Evolutionary conservation across 2,329 filamentous ascomycete genomes (phyloP).

Genomic region (Rhynchosporium graminicola): DNA sequence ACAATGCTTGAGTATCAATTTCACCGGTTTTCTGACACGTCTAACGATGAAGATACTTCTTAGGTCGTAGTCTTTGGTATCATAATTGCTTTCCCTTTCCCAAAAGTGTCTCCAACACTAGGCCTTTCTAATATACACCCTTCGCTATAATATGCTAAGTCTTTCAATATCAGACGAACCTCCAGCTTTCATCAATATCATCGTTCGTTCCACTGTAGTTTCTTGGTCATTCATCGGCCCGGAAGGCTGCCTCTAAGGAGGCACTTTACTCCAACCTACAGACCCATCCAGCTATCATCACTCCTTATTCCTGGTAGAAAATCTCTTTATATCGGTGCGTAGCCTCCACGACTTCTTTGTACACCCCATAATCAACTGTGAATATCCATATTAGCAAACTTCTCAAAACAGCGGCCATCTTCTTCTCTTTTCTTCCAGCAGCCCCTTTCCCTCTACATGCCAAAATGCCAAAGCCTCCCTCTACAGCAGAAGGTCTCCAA

Average conservation of each 20-base stretch:
- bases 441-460: not conserved
- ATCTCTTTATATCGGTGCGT: conserved; percentile 81
- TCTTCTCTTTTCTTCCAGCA: not conserved
- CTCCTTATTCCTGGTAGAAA: conserved; percentile 56
- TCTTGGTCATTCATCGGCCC: too few species aligned
- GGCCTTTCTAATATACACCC: not conserved
- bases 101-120: too few species aligned
- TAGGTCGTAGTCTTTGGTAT: not conserved
- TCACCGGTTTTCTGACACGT: not conserved
- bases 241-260: not conserved
- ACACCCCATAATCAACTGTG: conserved; percentile 69
- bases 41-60: not conserved
- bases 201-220: not conserved
- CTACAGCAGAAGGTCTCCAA: conserved; percentile 1
- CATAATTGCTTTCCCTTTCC: not conserved
- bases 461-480: not conserved
- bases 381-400: not conserved
- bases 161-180: not conserved
- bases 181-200: not conserved
- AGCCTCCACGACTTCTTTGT: conserved; percentile 78
- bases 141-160: not conserved
- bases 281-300: not conserved
- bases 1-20: conserved; percentile 1
- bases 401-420: not conserved
- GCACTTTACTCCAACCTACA: not conserved